Percentiles rank a stretch among this genome's conserved stretches.
These are phyloP conservation scores for Amanita molliuscula DNA, from an alignment of 768 basidiomycete genomes.

Conservation along the genomic window DNA sequence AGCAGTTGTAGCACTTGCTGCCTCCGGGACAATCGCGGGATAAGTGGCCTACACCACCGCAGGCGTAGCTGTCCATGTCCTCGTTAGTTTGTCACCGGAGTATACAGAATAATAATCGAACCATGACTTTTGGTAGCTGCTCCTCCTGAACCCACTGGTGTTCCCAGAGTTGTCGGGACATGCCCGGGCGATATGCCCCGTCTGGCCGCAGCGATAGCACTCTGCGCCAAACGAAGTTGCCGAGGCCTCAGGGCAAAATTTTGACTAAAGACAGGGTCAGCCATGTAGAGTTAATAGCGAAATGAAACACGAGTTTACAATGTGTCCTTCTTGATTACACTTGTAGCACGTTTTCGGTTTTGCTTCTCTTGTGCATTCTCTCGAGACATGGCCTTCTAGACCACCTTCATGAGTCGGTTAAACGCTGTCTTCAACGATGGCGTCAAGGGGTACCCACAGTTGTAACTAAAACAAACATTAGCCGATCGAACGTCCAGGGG, in stretches of 20 bases:
- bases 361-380: conserved; percentile 70
- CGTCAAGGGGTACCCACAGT: conserved; percentile 42
- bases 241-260: conserved; percentile 60
- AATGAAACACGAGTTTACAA: conserved; percentile 37
- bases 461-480: conserved; percentile 42
- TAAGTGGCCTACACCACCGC: conserved; percentile 82
- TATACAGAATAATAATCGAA: conserved; percentile 15
- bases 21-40: conserved; percentile 79
- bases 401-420: conserved; percentile 38
- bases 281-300: background rate
- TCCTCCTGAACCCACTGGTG: conserved; percentile 15
- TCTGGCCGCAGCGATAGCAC: conserved; percentile 80
- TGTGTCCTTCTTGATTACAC: conserved; percentile 75
- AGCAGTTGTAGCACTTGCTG: conserved; percentile 83
- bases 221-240: conserved; percentile 32
- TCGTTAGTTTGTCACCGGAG: background rate
- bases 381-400: conserved; percentile 71
- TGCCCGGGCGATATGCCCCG: conserved; percentile 76
- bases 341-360: conserved; percentile 87
- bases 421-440: background rate
- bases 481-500: background rate
- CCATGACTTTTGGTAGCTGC: conserved; percentile 52
- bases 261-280: conserved; percentile 43
- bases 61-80: conserved; percentile 53
- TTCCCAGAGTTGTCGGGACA: conserved; percentile 35